Base-by-base conservation (phyloP, 495 filamentous ascomycete genomes). In the Penicillium bialowiezense region DNA sequence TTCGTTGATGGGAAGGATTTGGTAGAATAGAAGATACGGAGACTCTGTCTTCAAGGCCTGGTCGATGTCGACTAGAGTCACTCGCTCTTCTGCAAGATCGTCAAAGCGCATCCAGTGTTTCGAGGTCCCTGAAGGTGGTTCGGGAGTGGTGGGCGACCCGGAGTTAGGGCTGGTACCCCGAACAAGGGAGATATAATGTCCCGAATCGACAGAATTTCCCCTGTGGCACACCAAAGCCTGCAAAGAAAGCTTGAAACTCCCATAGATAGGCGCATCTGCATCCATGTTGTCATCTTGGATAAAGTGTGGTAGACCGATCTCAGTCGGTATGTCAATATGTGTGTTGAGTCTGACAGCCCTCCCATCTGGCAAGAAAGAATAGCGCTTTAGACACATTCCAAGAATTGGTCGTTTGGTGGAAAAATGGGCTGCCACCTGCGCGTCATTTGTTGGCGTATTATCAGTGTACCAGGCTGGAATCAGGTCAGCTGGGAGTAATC, bases 11-110 rank as follows among this genome's bases (percentile, higher is more conserved):
- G 92, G 93, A 29, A 90, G 76, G 32, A 97, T 91, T 63, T 96
- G 92, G 58, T 96, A 98, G 67, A 97, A 96, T 0, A 98, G 71
- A 2, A 98, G 78, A 56, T 98, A 98, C 3, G 93, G 92, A 51
- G 87, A 91, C 61, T 96, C 92, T n/a, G 85, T 77, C 45, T 80
- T 83, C 43, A 97, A 67, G 29, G 81, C 77, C 48, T 88, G 74
- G 41, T 90, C 84, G 45, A 93, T 87, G 54, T 96, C 86, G 33
- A 96, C 83, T 32, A 84, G 69, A 2, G 72, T 74, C 3, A 96
- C 87, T 32, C 93, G 80, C 33, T 88, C 80, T 14, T 62, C 55
- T 0, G 82, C 84, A 28, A 97, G 69, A 55, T 98, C 93, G 67
- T 98, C 93, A 48, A 95, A 95, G 18, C 83, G 87, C 60, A 93